Percentiles rank a stretch among this genome's conserved stretches.
Conservation (phyloP, 192 early-diverging fungal genomes). For the Coemansia sp. region DNA sequence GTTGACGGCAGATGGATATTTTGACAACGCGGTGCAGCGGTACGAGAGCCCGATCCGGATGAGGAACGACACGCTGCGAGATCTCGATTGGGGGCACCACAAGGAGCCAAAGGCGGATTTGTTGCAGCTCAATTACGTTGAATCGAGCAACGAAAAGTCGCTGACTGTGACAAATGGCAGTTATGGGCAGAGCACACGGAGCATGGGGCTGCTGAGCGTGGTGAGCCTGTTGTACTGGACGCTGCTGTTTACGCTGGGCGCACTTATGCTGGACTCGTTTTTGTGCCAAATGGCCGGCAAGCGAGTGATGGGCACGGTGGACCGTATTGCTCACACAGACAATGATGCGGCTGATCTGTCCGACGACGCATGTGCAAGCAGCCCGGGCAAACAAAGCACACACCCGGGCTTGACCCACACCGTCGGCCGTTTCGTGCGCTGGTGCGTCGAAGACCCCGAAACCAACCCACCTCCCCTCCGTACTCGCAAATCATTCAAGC, state of each 20-base stretch:
- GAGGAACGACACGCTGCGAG: not conserved
- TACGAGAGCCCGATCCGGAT: not conserved
- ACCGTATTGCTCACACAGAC: constrained; percentile 35
- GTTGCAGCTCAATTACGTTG: too few species aligned
- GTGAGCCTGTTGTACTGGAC: constrained; percentile 53
- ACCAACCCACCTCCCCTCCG: constrained; percentile 4
- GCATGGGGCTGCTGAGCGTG: constrained; percentile 29
- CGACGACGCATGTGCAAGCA: not conserved
- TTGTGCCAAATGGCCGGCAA: constrained; percentile 53
- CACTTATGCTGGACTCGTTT: constrained; percentile 55
- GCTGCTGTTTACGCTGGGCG: constrained; percentile 51
- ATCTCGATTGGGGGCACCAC: not conserved
- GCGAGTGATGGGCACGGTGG: constrained; percentile 52
- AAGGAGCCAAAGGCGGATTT: not conserved
- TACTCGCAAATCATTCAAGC: constrained; percentile 32
- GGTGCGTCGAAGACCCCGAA: constrained; percentile 37
- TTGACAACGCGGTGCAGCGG: not conserved
- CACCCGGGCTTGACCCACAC: constrained; percentile 1
- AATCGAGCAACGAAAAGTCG: not conserved
- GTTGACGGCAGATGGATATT: not conserved
- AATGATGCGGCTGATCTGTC: not conserved
- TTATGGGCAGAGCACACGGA: not conserved
- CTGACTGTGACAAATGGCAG: not conserved
- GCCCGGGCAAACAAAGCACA: not conserved
- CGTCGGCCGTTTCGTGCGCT: constrained; percentile 46